Evolutionary conservation across 1,139 yeast species (phyloP), one percentile per base, ranked within the genome.

Genomic region (Taphrina wiesneri): DNA sequence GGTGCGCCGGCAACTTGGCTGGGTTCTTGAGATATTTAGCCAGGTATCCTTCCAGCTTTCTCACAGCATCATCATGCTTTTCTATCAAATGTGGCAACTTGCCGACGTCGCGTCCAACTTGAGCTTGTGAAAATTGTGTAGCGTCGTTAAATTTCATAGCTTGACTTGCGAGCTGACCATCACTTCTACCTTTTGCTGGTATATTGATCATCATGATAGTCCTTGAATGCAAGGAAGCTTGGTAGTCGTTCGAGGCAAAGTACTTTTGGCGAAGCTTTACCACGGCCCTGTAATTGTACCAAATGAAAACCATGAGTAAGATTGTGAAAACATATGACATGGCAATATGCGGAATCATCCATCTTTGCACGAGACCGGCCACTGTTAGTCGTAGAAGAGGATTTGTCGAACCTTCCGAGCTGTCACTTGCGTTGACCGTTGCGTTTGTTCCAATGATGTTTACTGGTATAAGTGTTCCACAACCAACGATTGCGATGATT

Each of bases 391-490:
- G 41, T 2, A 67, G 57, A 21, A 64, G 56, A 9, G 68, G 67
- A 45, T 64, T 67, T 3, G 36, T 70, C 13, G 52, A 28, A 19
- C 30, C 41, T 30, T 34, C 36, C 30, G 45, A n/a, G 46, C 59
- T 34, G 39, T 26, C 11, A 21, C 46, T 34, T 9, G 57, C 57
- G 28, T 56, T 56, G 52, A 56, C 19, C 15, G 56, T 28, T 26
- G 56, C 56, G 19, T 65, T 60, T 7, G 67, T 61, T 21, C 65
- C 65, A 25, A 66, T 69, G 32, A 78, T 75, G 66, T 78, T 78
- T 67, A 78, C 71, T 13, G 81, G 81, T 6, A 78, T 75, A 7
- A 77, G 77, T 3, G 76, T 73, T 2, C 73, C 71, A 60, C 78
- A 74, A 1, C 77, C 75, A 5, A 78, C 39, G 9, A 77, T 59